Evolutionary conservation across 192 early-diverging fungal genomes (phyloP).

Genomic region (Coemansia furcata): DNA sequence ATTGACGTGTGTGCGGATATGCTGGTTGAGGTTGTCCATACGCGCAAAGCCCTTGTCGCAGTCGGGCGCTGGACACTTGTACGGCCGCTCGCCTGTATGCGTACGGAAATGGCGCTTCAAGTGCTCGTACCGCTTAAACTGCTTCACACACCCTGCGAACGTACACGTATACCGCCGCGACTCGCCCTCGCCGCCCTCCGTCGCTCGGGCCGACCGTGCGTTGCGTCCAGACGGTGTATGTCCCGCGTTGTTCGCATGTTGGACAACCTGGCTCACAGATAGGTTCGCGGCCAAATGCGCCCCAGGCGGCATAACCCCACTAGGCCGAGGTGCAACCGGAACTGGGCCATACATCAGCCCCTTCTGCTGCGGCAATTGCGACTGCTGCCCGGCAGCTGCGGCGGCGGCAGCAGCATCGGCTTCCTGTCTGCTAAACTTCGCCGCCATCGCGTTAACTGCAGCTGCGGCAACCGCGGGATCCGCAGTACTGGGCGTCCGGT

Average conservation of each 20-base stretch:
- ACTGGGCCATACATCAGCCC: not conserved
- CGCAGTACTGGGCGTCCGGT: slow-evolving; percentile 44
- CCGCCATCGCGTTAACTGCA: slow-evolving; percentile 39
- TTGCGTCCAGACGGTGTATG: not conserved
- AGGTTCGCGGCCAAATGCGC: not conserved
- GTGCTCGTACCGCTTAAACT: slow-evolving; percentile 73
- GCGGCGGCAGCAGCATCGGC: not conserved
- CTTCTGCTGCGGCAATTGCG: not conserved
- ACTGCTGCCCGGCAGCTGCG: not conserved
- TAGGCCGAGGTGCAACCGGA: not conserved
- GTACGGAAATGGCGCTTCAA: slow-evolving; percentile 72
- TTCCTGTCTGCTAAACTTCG: slow-evolving; percentile 12
- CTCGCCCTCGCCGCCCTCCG: slow-evolving; percentile 10
- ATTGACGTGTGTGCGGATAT: slow-evolving; percentile 59
- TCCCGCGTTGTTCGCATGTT: not conserved
- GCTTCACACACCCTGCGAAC: slow-evolving; percentile 58
- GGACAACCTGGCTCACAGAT: not conserved
- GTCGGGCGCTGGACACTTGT: slow-evolving; percentile 61
- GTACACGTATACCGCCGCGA: slow-evolving; percentile 37
- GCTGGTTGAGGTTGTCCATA: slow-evolving; percentile 70
- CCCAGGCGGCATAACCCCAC: not conserved
- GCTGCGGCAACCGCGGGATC: slow-evolving; percentile 47
- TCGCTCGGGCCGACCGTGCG: not conserved
- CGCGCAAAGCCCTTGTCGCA: slow-evolving; percentile 75
- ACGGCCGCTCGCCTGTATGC: slow-evolving; percentile 77